phyloP scores from a whole-genome alignment of 139 green algal species.

The Astrephomene gubernaculifera region DNA sequence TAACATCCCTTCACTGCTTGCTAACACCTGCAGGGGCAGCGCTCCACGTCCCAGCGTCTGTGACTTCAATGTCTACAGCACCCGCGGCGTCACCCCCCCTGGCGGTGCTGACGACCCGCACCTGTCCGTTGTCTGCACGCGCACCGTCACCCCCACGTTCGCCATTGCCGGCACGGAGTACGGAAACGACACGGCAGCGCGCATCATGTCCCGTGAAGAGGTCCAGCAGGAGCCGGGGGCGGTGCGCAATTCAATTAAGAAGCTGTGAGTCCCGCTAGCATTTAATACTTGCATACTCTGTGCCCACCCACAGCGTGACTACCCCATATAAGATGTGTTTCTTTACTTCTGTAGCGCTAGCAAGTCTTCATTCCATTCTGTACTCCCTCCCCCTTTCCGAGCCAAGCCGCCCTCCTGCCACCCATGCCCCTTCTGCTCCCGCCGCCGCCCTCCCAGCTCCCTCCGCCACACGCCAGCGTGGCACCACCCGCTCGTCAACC shows the following conservation, averaged over 20 bases:
- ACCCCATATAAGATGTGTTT: not conserved
- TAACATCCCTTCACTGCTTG: too few relatives aligned
- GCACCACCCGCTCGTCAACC: slow-evolving; percentile 11
- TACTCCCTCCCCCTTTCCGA: too few relatives aligned
- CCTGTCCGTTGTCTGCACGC: not conserved
- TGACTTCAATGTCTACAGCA: slow-evolving; percentile 33
- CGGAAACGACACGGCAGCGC: slow-evolving; percentile 3
- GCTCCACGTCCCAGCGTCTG: slow-evolving; percentile 12
- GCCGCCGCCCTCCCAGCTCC: too few relatives aligned
- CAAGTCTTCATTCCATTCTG: not conserved
- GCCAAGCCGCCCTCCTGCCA: too few relatives aligned
- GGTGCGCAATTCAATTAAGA: not conserved
- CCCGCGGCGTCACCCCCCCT: not conserved
- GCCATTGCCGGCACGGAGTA: slow-evolving; percentile 10
- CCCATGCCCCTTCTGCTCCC: too few relatives aligned
- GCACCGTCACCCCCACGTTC: not conserved
- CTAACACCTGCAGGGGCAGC: slow-evolving; percentile 16
- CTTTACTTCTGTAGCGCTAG: not conserved
- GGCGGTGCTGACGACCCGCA: not conserved
- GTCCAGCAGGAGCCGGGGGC: not conserved
- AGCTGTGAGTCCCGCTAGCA: not conserved
- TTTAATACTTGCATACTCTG: not conserved
- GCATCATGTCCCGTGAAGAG: not conserved
- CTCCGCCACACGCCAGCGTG: not conserved
- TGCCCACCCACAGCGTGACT: too few relatives aligned